These are phyloP conservation scores for Aspergillus sp. DNA, from an alignment of 2,329 filamentous ascomycete species.

Conservation along the genomic window DNA sequence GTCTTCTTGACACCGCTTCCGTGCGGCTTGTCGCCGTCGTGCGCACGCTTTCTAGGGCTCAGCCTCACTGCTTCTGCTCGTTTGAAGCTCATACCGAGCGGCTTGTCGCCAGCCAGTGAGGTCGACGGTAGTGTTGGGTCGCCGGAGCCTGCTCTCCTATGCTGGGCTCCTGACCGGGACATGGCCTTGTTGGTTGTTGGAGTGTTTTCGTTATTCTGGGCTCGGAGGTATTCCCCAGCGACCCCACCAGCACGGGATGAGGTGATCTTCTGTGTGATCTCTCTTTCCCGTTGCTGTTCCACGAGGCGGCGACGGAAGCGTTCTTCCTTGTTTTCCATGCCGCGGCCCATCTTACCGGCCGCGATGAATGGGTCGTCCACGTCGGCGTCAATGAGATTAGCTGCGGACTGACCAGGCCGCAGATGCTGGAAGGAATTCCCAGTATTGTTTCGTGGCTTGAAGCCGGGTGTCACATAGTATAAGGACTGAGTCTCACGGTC, in stretches of 20 bases:
- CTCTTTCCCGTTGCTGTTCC: slow-evolving; percentile 44
- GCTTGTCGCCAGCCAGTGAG: not conserved
- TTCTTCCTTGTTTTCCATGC: slow-evolving; percentile 42
- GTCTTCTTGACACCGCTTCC: slow-evolving; percentile 61
- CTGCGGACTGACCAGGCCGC: slow-evolving; percentile 34
- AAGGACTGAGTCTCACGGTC: slow-evolving; percentile 43
- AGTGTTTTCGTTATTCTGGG: slow-evolving; percentile 28
- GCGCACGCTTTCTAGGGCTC: slow-evolving; percentile 40
- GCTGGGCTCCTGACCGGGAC: slow-evolving; percentile 4
- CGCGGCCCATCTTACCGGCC: slow-evolving; percentile 39
- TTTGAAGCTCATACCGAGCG: slow-evolving; percentile 28
- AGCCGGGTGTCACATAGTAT: slow-evolving; percentile 45
- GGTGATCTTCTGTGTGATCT: slow-evolving; percentile 45
- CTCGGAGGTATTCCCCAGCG: slow-evolving; percentile 47
- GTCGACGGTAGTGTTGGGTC: not conserved
- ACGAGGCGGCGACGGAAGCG: slow-evolving; percentile 43
- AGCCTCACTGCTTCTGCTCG: slow-evolving; percentile 42
- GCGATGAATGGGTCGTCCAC: slow-evolving; percentile 44
- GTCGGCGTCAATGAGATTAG: slow-evolving; percentile 42
- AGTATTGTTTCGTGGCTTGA: slow-evolving; percentile 18
- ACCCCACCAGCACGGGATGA: slow-evolving; percentile 31
- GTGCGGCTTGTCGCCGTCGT: slow-evolving; percentile 34
- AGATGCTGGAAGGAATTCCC: slow-evolving; percentile 23
- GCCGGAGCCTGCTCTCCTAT: not conserved
- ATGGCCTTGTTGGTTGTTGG: not conserved